Evolutionary conservation across 169 alveolate genomes (phyloP), one percentile per base, ranked within the genome.

Genomic region (Eimeria falciformis): DNA sequence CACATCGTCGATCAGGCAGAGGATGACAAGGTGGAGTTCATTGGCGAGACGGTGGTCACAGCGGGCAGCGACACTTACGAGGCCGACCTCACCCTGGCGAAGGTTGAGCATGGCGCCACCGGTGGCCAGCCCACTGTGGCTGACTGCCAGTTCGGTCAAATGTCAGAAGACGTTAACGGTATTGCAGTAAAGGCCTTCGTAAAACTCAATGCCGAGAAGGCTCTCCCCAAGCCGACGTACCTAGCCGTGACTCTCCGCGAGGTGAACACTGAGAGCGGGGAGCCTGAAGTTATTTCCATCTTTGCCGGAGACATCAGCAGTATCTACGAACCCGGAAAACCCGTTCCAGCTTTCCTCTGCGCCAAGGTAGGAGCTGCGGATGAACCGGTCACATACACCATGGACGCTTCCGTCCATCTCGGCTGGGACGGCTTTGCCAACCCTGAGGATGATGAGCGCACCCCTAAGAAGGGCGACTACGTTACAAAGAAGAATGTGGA

Each of bases 301-400:
- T 81, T 81, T 29, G 65, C 89, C 17, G 89, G 89, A 23, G 89
- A 81, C 21, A 81, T 81, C 37, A 81, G 89, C 56, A 43, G 58
- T 14, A 81, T 81, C 37, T 81, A 81, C 40, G 89, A 53, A 23
- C 89, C 89, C 3, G 75, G 53, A 11, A 81, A 58, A 25, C 89
- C 89, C 71, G 77, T 81, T 2, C 89, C 89, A 33, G 89, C 89
- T 37, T 81, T 81, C 89, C 89, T 81, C 27, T 81, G 89, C 58
- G 89, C 89, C 11, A 81, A 81, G 66, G 89, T 81, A n/a, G 50
- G 56, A n/a, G 23, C 77, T 5, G 66, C 47, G 21, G 89, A 81
- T 2, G 89, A 33, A 18, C 5, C 43, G 23, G 56, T 53, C 37
- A 81, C 50, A 55, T 81, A 81, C 33, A 81, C 89, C 37, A 14